These are phyloP conservation scores for Akanthomyces lecanii DNA, from an alignment of 2,329 filamentous ascomycete genomes.

Conservation along the genomic window DNA sequence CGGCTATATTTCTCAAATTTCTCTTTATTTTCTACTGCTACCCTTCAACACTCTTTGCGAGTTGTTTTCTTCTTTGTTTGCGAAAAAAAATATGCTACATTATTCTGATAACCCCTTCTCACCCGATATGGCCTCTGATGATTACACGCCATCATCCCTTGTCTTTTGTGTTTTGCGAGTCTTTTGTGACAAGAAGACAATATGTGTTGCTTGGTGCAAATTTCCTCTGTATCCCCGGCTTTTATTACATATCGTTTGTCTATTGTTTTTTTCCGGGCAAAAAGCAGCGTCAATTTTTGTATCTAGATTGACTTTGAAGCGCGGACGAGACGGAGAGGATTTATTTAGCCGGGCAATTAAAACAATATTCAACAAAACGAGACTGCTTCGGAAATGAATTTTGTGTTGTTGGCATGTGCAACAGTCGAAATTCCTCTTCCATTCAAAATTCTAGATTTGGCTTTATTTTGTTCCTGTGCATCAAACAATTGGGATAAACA, in stretches of 20 bases:
- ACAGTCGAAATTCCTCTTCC: background rate
- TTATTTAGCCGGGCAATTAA: background rate
- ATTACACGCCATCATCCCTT: background rate
- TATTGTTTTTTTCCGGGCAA: background rate
- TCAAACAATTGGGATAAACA: background rate
- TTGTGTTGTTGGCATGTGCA: background rate
- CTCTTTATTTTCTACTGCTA: background rate
- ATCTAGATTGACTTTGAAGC: background rate
- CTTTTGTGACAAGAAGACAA: background rate
- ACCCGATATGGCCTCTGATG: background rate
- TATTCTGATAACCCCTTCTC: background rate
- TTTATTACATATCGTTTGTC: background rate
- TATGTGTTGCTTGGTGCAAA: background rate
- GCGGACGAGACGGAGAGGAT: background rate
- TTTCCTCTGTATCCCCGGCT: background rate
- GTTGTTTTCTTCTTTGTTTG: background rate
- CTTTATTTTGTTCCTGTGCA: background rate
- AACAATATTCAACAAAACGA: background rate
- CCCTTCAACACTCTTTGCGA: background rate
- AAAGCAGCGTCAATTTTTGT: background rate
- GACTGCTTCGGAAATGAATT: background rate
- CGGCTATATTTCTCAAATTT: conserved; percentile 13
- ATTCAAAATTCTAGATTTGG: conserved; percentile 9
- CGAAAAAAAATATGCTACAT: conserved; percentile 1
- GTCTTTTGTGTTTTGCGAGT: background rate